Conservation (phyloP, 2,329 filamentous ascomycete genomes). For the Chaetomium sp. region DNA sequence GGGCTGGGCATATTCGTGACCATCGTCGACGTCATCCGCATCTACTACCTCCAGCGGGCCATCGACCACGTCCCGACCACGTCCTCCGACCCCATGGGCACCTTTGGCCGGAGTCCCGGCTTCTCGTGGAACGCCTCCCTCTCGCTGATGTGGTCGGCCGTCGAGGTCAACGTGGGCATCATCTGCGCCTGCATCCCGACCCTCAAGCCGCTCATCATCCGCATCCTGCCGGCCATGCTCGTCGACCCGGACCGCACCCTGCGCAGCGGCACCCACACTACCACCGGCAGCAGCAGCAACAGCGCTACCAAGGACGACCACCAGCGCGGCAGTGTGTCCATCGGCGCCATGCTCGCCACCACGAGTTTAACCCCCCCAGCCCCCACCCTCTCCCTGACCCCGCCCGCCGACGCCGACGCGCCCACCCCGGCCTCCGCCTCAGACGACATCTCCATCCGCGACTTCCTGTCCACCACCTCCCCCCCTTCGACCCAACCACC, state of each 20-base stretch:
- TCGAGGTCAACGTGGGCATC: slow-evolving; percentile 89
- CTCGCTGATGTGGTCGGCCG: slow-evolving; percentile 89
- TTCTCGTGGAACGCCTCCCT: slow-evolving; percentile 76
- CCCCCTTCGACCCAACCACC: not conserved
- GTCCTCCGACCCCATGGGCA: slow-evolving; percentile 43
- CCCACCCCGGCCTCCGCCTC: not conserved
- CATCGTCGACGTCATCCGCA: slow-evolving; percentile 83
- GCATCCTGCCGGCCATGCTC: slow-evolving; percentile 59
- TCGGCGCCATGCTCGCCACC: not conserved
- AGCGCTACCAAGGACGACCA: slow-evolving; percentile 11
- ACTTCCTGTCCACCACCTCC: slow-evolving; percentile 28
- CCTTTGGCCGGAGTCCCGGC: slow-evolving; percentile 55
- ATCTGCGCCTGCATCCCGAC: slow-evolving; percentile 91
- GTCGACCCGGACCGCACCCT: slow-evolving; percentile 53
- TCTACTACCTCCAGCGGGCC: slow-evolving; percentile 85
- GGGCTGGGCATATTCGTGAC: slow-evolving; percentile 84
- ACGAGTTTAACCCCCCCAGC: not conserved
- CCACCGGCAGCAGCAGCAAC: slow-evolving; percentile 29
- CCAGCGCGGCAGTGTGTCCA: not conserved
- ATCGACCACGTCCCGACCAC: slow-evolving; percentile 48
- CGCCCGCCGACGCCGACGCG: not conserved
- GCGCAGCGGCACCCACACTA: slow-evolving; percentile 37
- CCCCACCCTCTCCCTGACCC: slow-evolving; percentile 10
- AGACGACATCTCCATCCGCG: slow-evolving; percentile 32
- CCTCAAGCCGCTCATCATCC: slow-evolving; percentile 79